Evolutionary conservation across 805 yeast species (phyloP).

Genomic region (Pichia rugopelliculosa): DNA sequence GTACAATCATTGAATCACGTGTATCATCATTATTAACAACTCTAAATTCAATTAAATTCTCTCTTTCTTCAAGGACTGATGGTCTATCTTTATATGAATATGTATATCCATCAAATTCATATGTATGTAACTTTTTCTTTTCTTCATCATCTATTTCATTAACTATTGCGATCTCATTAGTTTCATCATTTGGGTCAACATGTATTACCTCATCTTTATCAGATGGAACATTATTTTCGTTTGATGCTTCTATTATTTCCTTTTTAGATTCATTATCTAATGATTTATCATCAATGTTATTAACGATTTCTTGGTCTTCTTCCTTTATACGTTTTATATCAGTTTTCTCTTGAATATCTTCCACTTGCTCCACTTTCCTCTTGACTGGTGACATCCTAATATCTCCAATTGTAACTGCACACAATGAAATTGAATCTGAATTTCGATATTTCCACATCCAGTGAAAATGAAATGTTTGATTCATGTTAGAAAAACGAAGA

Average conservation of each 20-base stretch:
- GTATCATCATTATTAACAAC: slow-evolving; percentile 95
- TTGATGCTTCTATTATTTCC: not conserved
- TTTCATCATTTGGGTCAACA: slow-evolving; percentile 13
- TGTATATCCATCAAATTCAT: slow-evolving; percentile 67
- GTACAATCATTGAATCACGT: slow-evolving; percentile 77
- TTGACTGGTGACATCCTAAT: slow-evolving; percentile 1
- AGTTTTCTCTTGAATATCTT: not conserved
- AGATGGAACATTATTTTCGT: slow-evolving; percentile 20
- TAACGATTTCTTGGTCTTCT: not conserved
- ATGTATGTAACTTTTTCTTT: slow-evolving; percentile 37
- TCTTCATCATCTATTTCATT: slow-evolving; percentile 32
- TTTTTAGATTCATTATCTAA: not conserved
- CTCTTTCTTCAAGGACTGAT: slow-evolving; percentile 88
- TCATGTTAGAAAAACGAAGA: not conserved
- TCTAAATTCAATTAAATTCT: slow-evolving; percentile 87
- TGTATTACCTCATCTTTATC: slow-evolving; percentile 12
- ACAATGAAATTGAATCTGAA: not conserved
- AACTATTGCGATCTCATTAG: slow-evolving; percentile 15
- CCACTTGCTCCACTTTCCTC: not conserved
- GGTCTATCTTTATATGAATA: slow-evolving; percentile 89
- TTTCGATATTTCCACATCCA: not conserved
- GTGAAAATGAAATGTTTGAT: not conserved
- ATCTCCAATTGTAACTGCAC: not conserved
- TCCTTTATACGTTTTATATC: not conserved
- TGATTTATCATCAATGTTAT: not conserved